Evolutionary conservation across 495 filamentous ascomycete species (phyloP).

Genomic region (Aspergillus funiculosus): DNA sequence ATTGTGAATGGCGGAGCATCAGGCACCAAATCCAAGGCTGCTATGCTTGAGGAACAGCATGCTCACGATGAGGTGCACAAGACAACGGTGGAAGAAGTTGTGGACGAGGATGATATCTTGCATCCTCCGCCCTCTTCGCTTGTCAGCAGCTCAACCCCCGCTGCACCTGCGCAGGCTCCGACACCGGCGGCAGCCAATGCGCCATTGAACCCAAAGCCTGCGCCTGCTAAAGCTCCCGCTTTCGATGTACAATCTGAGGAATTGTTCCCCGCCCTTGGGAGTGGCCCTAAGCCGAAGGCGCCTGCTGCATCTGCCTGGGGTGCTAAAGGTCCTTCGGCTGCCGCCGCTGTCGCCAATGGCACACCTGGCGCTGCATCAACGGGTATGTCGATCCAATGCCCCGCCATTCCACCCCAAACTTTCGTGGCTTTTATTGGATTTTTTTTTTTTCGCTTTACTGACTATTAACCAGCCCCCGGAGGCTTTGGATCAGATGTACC

Average conservation of each 20-base stretch:
- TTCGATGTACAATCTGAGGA: constrained; percentile 84
- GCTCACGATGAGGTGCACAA: constrained; percentile 57
- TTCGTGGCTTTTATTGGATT: background rate
- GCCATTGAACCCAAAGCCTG: constrained; percentile 31
- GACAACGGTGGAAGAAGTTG: constrained; percentile 68
- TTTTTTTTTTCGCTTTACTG: background rate
- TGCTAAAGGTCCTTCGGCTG: constrained; percentile 48
- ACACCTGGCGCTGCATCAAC: constrained; percentile 42
- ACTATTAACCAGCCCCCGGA: constrained; percentile 1
- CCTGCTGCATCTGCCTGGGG: constrained; percentile 66
- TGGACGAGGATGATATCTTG: constrained; percentile 69
- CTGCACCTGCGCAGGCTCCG: constrained; percentile 17
- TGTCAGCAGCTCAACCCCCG: constrained; percentile 30
- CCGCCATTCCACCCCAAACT: no score
- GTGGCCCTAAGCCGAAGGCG: constrained; percentile 57
- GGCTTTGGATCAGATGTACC: constrained; percentile 36
- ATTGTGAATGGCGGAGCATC: constrained; percentile 32
- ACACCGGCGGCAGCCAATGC: constrained; percentile 22
- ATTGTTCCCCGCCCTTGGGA: constrained; percentile 81
- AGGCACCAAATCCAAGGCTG: constrained; percentile 52
- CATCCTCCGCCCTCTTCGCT: constrained; percentile 51
- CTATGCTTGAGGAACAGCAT: constrained; percentile 75
- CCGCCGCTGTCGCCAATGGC: constrained; percentile 59
- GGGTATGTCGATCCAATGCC: constrained; percentile 25
- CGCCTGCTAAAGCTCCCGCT: constrained; percentile 38